Evolutionary conservation across 1,284 basidiomycete genomes (phyloP).

Genomic region (Moniliophthora roreri): DNA sequence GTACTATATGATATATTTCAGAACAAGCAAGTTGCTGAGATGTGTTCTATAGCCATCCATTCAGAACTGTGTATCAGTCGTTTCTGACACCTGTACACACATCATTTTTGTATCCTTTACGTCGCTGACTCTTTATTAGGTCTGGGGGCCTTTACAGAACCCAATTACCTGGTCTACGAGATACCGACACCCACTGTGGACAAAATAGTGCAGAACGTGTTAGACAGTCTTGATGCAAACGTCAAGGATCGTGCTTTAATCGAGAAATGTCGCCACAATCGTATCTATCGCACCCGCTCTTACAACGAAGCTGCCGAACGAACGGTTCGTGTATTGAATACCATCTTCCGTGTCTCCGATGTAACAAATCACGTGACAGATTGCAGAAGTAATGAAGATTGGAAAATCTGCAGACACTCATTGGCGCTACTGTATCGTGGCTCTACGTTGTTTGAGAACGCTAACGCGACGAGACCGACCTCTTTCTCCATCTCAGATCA

Average conservation of each 20-base stretch:
- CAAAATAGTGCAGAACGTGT: conserved; percentile 35
- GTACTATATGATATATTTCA: conserved; percentile 3
- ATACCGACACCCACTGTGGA: conserved; percentile 45
- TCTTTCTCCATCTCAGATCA: conserved; percentile 48
- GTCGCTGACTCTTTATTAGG: conserved; percentile 34
- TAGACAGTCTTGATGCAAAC: conserved; percentile 31
- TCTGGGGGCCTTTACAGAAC: conserved; percentile 59
- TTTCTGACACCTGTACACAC: conserved; percentile 62
- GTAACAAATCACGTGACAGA: conserved; percentile 28
- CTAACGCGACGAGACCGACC: conserved; percentile 77
- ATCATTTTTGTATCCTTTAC: not conserved
- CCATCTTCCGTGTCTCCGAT: not conserved
- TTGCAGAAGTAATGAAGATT: conserved; percentile 44
- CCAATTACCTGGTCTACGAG: conserved; percentile 54
- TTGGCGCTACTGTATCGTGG: conserved; percentile 83
- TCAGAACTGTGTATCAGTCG: conserved; percentile 58
- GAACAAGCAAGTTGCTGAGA: not conserved
- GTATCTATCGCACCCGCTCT: conserved; percentile 41
- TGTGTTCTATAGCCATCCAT: conserved; percentile 54
- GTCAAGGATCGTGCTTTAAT: conserved; percentile 39
- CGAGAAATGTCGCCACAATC: conserved; percentile 41
- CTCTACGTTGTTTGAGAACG: conserved; percentile 71
- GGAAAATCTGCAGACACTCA: conserved; percentile 65
- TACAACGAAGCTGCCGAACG: conserved; percentile 40
- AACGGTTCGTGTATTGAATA: conserved; percentile 38